These are phyloP conservation scores for Crithidia fasciculata DNA, from an alignment of 208 protist genomes.

Conservation along the genomic window DNA sequence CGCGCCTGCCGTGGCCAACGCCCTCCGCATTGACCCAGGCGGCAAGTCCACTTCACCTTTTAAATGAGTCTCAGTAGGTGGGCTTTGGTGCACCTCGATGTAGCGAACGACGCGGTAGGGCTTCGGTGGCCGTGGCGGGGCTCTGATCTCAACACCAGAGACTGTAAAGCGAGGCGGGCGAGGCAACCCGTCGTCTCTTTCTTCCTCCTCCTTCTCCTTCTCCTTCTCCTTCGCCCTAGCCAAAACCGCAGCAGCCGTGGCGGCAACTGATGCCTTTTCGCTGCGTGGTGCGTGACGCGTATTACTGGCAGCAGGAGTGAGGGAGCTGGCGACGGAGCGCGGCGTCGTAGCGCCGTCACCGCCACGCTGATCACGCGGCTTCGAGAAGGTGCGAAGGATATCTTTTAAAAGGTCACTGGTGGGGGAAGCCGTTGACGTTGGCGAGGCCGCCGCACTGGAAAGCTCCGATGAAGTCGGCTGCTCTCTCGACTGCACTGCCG, in stretches of 20 bases:
- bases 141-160: conserved; percentile 37
- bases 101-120: conserved; percentile 60
- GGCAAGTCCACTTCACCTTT: no score
- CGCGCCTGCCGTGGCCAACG: not conserved
- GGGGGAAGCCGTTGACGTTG: conserved; percentile 5
- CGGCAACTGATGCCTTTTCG: no score
- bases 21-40: not conserved
- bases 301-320: not conserved
- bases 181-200: not conserved
- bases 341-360: not conserved
- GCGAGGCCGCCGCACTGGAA: conserved; percentile 5
- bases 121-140: conserved; percentile 41
- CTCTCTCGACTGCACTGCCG: no score
- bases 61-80: not conserved
- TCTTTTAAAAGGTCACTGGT: conserved; percentile 35
- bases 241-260: not conserved
- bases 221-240: no score
- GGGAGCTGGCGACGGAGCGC: not conserved
- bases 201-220: not conserved
- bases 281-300: not conserved
- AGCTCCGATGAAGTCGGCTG: no score
- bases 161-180: conserved; percentile 14
- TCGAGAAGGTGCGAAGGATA: conserved; percentile 62
- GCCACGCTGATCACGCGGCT: conserved; percentile 25
- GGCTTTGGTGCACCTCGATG: conserved; percentile 27